These are phyloP conservation scores for Sporothrix brunneoviolacea DNA, from an alignment of 2,329 filamentous ascomycete species.

Conservation along the genomic window DNA sequence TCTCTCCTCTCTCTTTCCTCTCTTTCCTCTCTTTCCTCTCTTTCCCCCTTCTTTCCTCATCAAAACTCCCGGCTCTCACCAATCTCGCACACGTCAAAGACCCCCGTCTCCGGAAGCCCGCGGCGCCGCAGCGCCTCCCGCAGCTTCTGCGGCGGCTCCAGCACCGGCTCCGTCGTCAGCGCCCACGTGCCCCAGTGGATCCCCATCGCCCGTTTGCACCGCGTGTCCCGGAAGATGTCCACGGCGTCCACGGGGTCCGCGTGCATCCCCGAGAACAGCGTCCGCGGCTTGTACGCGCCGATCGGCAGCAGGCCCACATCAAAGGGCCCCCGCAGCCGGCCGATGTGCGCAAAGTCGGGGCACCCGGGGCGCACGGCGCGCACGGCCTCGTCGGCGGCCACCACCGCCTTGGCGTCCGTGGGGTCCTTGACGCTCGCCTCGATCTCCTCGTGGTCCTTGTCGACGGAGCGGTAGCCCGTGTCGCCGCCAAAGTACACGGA, in stretches of 20 bases:
- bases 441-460: slow-evolving; percentile 13
- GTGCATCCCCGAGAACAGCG: slow-evolving; percentile 73
- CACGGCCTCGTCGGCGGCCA: slow-evolving; percentile 67
- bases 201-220: slow-evolving; percentile 68
- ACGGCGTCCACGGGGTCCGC: slow-evolving; percentile 81
- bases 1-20: too few species aligned
- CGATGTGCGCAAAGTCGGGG: slow-evolving; percentile 81
- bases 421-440: slow-evolving; percentile 39
- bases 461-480: slow-evolving; percentile 78
- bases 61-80: slow-evolving; percentile 76
- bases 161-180: slow-evolving; percentile 73
- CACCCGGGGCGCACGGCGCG: slow-evolving; percentile 63
- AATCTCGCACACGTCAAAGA: slow-evolving; percentile 79
- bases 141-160: slow-evolving; percentile 71
- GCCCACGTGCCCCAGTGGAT: slow-evolving; percentile 96
- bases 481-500: slow-evolving; percentile 88
- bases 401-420: slow-evolving; percentile 37
- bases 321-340: slow-evolving; percentile 72
- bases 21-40: too few species aligned
- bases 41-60: too few species aligned
- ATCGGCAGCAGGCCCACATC: slow-evolving; percentile 91
- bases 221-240: slow-evolving; percentile 81
- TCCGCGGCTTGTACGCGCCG: slow-evolving; percentile 72
- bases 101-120: slow-evolving; percentile 60
- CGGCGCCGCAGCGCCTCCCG: slow-evolving; percentile 63